A percentile compares a stretch with the other conserved stretches of the same genome.
Conservation (phyloP, 1,139 yeast genomes). For the Geotrichum candidum region DNA sequence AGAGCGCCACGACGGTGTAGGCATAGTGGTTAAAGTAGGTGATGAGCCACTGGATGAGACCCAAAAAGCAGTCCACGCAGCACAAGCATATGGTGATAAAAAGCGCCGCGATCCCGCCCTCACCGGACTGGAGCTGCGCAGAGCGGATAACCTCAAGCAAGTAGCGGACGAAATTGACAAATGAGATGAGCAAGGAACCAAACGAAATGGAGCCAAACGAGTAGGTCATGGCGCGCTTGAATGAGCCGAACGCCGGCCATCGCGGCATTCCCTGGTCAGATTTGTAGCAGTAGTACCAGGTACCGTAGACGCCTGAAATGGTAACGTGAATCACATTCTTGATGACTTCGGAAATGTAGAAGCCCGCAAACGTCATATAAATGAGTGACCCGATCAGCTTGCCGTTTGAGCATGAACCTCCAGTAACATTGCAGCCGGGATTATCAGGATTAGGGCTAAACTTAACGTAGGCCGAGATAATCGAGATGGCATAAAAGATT, state of each 20-base stretch:
- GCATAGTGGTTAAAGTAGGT: constrained; percentile 89
- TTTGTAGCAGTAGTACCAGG: constrained; percentile 79
- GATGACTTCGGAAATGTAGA: constrained; percentile 76
- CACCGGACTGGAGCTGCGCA: constrained; percentile 43
- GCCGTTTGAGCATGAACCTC: constrained; percentile 62
- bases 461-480: constrained; percentile 73
- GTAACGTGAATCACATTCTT: constrained; percentile 81
- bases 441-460: constrained; percentile 49
- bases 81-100: constrained; percentile 50
- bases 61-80: constrained; percentile 54
- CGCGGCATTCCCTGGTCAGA: constrained; percentile 77
- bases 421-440: constrained; percentile 47
- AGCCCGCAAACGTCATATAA: constrained; percentile 78
- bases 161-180: constrained; percentile 61
- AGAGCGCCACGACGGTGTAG: constrained; percentile 78
- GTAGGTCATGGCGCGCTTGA: constrained; percentile 75
- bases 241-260: constrained; percentile 76
- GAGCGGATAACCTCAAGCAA: constrained; percentile 44
- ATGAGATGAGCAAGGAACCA: constrained; percentile 76
- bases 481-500: constrained; percentile 56
- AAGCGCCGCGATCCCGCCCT: constrained; percentile 42
- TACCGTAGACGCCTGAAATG: constrained; percentile 79
- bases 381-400: constrained; percentile 61
- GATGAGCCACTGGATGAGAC: constrained; percentile 70
- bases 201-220: constrained; percentile 88